A percentile compares a stretch with the other conserved stretches of the same genome.
These are phyloP conservation scores for Cryptococcus sp. DNA, from an alignment of 1,284 basidiomycete species.

Conservation along the genomic window DNA sequence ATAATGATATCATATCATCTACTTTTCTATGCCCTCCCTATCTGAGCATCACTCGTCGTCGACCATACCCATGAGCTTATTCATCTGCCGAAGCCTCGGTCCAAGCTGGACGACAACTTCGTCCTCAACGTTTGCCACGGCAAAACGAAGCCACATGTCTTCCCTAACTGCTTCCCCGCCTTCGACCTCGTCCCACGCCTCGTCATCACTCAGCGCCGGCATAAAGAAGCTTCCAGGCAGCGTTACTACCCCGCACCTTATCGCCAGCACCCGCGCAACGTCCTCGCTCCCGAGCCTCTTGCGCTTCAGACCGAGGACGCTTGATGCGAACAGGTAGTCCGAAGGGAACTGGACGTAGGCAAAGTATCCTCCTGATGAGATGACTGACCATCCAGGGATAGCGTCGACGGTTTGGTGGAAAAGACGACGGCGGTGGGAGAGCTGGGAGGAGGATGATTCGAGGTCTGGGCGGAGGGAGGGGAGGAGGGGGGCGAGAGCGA, in stretches of 20 bases:
- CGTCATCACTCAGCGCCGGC: constrained; percentile 36
- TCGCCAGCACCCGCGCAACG: constrained; percentile 62
- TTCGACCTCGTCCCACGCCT: constrained; percentile 31
- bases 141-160: constrained; percentile 68
- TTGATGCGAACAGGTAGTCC: constrained; percentile 53
- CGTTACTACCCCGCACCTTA: constrained; percentile 62
- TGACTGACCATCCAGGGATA: constrained; percentile 62
- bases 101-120: constrained; percentile 61
- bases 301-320: constrained; percentile 58
- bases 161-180: constrained; percentile 46
- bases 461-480: constrained; percentile 59
- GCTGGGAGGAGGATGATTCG: constrained; percentile 53
- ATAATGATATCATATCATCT: background rate
- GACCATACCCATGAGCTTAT: constrained; percentile 35
- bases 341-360: constrained; percentile 69
- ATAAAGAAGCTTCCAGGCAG: constrained; percentile 70
- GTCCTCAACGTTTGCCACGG: constrained; percentile 74
- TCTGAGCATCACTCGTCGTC: background rate
- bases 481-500: constrained; percentile 61
- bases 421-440: constrained; percentile 59
- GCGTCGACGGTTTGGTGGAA: constrained; percentile 53
- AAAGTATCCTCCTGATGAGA: constrained; percentile 67
- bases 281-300: constrained; percentile 49
- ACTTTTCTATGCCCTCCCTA: background rate
- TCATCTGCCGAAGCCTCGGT: constrained; percentile 57